Conservation (phyloP, 345 rosid species). For the Citropsis articulata region DNA sequence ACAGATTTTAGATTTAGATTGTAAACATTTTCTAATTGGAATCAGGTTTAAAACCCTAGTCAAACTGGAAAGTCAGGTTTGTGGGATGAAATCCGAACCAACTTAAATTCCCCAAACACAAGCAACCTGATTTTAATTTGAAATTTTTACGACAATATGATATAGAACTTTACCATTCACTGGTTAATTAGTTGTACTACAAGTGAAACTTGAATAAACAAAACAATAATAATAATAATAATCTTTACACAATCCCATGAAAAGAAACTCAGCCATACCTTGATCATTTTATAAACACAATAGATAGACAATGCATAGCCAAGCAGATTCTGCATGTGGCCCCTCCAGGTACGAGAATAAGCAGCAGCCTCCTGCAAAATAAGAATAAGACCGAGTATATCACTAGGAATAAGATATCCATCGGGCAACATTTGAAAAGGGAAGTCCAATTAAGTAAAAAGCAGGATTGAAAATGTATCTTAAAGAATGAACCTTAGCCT, state of each 20-base stretch:
- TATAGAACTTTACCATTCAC: not conserved
- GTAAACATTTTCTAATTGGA: not conserved
- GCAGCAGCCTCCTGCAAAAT: conserved; percentile 87
- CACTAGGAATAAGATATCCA: not conserved
- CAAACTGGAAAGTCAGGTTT: not conserved
- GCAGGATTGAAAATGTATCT: not conserved
- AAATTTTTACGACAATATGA: not conserved
- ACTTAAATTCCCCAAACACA: not conserved
- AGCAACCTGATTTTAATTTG: not conserved
- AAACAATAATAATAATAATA: too few relatives aligned
- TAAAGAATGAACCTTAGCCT: conserved; percentile 68
- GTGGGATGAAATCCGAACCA: not conserved
- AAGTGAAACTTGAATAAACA: not conserved
- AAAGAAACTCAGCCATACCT: conserved; percentile 45
- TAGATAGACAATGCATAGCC: conserved; percentile 94
- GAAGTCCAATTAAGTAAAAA: not conserved
- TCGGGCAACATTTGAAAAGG: not conserved
- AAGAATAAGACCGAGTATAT: conserved; percentile 4
- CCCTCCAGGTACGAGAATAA: conserved; percentile 92
- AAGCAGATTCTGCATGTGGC: conserved; percentile 94
- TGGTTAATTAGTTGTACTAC: not conserved
- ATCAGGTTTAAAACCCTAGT: not conserved
- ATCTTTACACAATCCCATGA: not conserved
- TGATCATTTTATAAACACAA: conserved; percentile 96
- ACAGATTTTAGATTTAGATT: not conserved